Percentiles rank a stretch among this genome's conserved stretches.
Evolutionary conservation across 495 filamentous ascomycete genomes (phyloP).

Genomic region (Neurospora sp.): DNA sequence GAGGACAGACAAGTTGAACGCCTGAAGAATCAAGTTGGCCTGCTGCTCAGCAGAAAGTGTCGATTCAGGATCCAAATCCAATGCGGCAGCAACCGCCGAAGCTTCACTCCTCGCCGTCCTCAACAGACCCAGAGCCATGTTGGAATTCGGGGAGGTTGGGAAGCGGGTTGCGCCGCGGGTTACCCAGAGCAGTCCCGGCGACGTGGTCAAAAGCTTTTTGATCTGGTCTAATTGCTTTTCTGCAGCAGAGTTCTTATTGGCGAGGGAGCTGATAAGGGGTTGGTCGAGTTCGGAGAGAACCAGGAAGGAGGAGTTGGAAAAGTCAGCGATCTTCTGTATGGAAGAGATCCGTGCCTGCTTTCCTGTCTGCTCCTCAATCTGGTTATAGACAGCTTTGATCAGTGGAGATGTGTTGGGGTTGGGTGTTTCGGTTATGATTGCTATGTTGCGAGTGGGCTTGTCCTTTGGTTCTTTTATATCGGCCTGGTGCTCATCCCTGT

Average conservation of each 20-base stretch:
- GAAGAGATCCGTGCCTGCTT: slow-evolving; percentile 15
- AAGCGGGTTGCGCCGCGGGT: slow-evolving; percentile 30
- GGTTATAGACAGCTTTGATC: slow-evolving; percentile 19
- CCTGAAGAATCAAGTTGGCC: slow-evolving; percentile 19
- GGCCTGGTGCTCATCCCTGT: background rate
- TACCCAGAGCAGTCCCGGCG: slow-evolving; percentile 30
- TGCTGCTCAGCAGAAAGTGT: slow-evolving; percentile 17
- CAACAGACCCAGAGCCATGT: slow-evolving; percentile 29
- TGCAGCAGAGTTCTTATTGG: background rate
- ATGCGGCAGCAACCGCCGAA: slow-evolving; percentile 20
- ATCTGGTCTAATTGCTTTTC: slow-evolving; percentile 23
- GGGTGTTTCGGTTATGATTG: slow-evolving; percentile 27
- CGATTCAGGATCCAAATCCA: slow-evolving; percentile 25
- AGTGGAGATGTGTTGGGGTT: slow-evolving; percentile 28
- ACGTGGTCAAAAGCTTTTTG: slow-evolving; percentile 26
- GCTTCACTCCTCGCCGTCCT: slow-evolving; percentile 30
- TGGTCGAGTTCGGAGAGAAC: slow-evolving; percentile 22
- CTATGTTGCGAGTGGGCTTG: slow-evolving; percentile 16
- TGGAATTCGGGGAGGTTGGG: slow-evolving; percentile 22
- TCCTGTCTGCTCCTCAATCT: slow-evolving; percentile 25
- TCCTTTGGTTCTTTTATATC: slow-evolving; percentile 4
- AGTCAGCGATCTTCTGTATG: slow-evolving; percentile 16
- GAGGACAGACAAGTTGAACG: slow-evolving; percentile 16
- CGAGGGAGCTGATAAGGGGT: slow-evolving; percentile 19
- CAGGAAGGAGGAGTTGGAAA: slow-evolving; percentile 17